A percentile compares a stretch with the other conserved stretches of the same genome.
phyloP scores from a whole-genome alignment of 2,329 filamentous ascomycete species.

The Phaeosphaeriaceae sp. region DNA sequence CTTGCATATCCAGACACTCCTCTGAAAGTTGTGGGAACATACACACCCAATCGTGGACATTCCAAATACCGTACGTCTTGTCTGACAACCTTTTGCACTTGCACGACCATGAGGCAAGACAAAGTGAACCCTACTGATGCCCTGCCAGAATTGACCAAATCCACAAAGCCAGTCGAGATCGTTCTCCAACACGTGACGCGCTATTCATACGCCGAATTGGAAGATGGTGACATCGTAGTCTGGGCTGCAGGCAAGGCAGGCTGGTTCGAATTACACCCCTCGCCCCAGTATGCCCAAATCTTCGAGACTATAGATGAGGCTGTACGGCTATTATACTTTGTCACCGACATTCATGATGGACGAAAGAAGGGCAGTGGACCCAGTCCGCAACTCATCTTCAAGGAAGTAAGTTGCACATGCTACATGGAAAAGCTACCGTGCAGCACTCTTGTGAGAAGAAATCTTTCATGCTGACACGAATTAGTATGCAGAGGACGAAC shows the following conservation, averaged over 20 bases:
- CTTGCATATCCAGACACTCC: slow-evolving; percentile 67
- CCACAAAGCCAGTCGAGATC: slow-evolving; percentile 51
- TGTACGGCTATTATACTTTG: slow-evolving; percentile 69
- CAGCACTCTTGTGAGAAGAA: background rate
- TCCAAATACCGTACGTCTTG: slow-evolving; percentile 36
- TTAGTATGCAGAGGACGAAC: slow-evolving; percentile 47
- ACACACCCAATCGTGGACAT: slow-evolving; percentile 47
- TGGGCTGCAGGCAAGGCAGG: slow-evolving; percentile 72
- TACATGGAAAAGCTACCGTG: background rate
- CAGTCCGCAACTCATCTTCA: slow-evolving; percentile 50
- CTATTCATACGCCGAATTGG: slow-evolving; percentile 60
- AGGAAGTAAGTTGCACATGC: slow-evolving; percentile 38
- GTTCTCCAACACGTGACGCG: slow-evolving; percentile 62
- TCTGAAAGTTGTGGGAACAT: slow-evolving; percentile 66
- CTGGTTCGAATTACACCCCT: slow-evolving; percentile 73
- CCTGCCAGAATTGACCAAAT: slow-evolving; percentile 40
- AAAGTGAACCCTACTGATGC: slow-evolving; percentile 14
- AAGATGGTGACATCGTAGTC: slow-evolving; percentile 65
- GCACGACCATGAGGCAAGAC: background rate
- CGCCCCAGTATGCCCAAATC: slow-evolving; percentile 63
- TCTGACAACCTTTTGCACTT: background rate
- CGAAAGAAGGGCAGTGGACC: slow-evolving; percentile 49
- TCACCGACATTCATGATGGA: slow-evolving; percentile 64
- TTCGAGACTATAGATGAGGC: slow-evolving; percentile 70
- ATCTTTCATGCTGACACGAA: slow-evolving; percentile 12